Evolutionary conservation across 1,139 yeast species (phyloP).

Genomic region (Candida neerlandica): DNA sequence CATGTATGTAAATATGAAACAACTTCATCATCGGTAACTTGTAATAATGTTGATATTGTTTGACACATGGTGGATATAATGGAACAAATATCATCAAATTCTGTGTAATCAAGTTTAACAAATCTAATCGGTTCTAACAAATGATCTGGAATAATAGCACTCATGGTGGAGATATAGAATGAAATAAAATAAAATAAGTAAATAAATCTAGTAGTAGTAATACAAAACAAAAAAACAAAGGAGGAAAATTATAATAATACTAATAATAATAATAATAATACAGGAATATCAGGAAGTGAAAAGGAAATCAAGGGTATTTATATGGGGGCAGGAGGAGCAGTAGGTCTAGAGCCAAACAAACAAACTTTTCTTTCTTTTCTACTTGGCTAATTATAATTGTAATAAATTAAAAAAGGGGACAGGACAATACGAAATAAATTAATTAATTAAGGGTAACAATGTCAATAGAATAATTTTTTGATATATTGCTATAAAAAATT

Average conservation of each 20-base stretch:
- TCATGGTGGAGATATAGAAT: not conserved
- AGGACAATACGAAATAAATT: not conserved
- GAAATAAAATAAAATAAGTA: too few species aligned
- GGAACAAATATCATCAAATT: conserved; percentile 9
- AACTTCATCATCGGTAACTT: conserved; percentile 6
- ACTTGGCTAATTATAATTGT: too few species aligned
- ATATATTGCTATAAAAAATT: not conserved
- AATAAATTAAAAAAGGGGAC: not conserved
- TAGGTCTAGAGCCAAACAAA: too few species aligned
- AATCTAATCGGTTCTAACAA: conserved; percentile 7
- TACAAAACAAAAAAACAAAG: not conserved
- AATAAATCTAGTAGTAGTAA: too few species aligned
- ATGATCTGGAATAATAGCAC: not conserved
- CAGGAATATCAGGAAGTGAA: not conserved
- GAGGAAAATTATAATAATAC: not conserved
- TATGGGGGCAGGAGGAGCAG: too few species aligned
- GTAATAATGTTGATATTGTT: conserved; percentile 3
- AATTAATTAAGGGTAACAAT: not conserved
- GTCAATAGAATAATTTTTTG: not conserved
- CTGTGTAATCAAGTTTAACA: conserved; percentile 9
- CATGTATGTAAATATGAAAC: conserved; percentile 10
- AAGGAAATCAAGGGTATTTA: not conserved
- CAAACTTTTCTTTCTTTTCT: not conserved
- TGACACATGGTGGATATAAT: conserved; percentile 2
- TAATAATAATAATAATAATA: not conserved